Conservation (phyloP, 2,329 filamentous ascomycete genomes). For the Ceratocystis ficicola region DNA sequence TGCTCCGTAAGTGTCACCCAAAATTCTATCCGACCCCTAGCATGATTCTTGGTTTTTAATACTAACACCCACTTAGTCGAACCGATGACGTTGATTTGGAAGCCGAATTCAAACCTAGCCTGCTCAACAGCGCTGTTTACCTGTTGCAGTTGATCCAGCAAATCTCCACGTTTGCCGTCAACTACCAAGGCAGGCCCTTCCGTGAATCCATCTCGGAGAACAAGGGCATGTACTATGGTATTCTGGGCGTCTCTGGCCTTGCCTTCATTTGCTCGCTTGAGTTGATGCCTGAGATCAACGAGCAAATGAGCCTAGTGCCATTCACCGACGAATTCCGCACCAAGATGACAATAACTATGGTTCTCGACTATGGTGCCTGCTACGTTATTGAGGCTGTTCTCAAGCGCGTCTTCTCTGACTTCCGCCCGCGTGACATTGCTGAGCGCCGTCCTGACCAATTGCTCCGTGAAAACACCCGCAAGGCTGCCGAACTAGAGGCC, state of each 20-base stretch:
- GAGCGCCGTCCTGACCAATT: conserved; percentile 76
- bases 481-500: conserved; percentile 37
- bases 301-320: conserved; percentile 81
- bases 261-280: conserved; percentile 93
- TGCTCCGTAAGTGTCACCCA: conserved; percentile 55
- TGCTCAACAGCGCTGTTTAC: conserved; percentile 94
- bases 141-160: conserved; percentile 96
- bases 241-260: conserved; percentile 76
- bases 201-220: conserved; percentile 92
- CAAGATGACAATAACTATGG: conserved; percentile 74
- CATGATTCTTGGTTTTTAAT: too few relatives aligned
- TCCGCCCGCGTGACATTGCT: conserved; percentile 86
- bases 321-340: conserved; percentile 82
- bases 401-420: conserved; percentile 81
- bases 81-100: conserved; percentile 67
- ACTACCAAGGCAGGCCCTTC: conserved; percentile 97
- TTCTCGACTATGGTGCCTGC: conserved; percentile 75
- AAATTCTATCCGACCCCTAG: too few relatives aligned
- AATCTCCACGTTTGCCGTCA: conserved; percentile 97
- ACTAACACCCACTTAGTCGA: conserved; percentile 33
- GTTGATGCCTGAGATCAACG: conserved; percentile 88
- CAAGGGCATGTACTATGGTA: conserved; percentile 95
- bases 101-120: conserved; percentile 82
- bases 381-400: conserved; percentile 76
- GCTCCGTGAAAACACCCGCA: conserved; percentile 44